A percentile compares a stretch with the other conserved stretches of the same genome.
phyloP scores from a whole-genome alignment of 2,329 filamentous ascomycete species.

The Neofusicoccum cordaticola region DNA sequence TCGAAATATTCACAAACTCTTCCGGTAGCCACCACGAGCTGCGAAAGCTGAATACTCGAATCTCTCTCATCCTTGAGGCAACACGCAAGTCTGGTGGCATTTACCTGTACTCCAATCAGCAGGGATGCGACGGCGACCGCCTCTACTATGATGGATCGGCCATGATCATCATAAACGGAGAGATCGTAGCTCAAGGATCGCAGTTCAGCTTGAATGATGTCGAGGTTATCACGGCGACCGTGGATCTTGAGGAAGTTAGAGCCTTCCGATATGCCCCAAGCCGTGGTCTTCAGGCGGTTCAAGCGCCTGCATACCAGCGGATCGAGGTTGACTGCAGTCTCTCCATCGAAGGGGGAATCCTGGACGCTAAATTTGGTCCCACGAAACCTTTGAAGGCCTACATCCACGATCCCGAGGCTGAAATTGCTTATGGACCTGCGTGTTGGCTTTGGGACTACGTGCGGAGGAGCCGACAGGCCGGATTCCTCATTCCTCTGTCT shows the following conservation, averaged over 20 bases:
- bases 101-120: conserved; percentile 64
- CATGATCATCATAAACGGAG: conserved; percentile 62
- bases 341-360: conserved; percentile 38
- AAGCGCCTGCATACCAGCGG: conserved; percentile 46
- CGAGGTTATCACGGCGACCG: conserved; percentile 54
- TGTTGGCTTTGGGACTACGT: conserved; percentile 68
- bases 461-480: conserved; percentile 50
- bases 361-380: conserved; percentile 46
- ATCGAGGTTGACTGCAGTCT: conserved; percentile 47
- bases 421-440: conserved; percentile 61
- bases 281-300: conserved; percentile 57
- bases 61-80: conserved; percentile 65
- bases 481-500: conserved; percentile 57
- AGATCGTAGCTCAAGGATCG: conserved; percentile 62
- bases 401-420: conserved; percentile 62
- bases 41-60: conserved; percentile 62
- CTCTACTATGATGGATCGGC: conserved; percentile 50
- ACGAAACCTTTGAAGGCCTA: conserved; percentile 47
- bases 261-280: conserved; percentile 57
- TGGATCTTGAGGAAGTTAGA: conserved; percentile 67
- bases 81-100: conserved; percentile 62
- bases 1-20: conserved; percentile 67
- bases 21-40: conserved; percentile 67
- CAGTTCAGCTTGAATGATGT: conserved; percentile 62
- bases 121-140: conserved; percentile 45